Percentiles rank a stretch among this genome's conserved stretches.
phyloP scores from a whole-genome alignment of 371 early-diverging fungal genomes.

The Mortierella sp. region DNA sequence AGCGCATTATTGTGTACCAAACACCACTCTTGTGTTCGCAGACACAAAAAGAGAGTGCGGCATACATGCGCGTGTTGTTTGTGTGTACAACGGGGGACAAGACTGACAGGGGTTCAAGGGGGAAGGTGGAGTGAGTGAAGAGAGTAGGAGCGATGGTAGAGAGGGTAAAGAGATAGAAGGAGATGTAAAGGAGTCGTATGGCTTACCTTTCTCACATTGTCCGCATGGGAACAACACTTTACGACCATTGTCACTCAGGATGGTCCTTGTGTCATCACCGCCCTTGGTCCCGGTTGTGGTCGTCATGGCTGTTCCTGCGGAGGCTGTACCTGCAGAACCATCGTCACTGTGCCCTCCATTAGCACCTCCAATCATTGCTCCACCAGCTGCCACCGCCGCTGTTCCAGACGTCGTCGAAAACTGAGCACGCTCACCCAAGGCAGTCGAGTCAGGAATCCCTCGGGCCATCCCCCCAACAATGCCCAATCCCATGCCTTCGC shows the following conservation, averaged over 20 bases:
- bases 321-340: too few species aligned
- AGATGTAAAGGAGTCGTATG: not conserved
- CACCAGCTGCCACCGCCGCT: too few species aligned
- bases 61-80: too few species aligned
- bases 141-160: too few species aligned
- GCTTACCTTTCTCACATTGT: slow-evolving; percentile 29
- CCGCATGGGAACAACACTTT: slow-evolving; percentile 43
- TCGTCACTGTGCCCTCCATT: not conserved
- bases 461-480: slow-evolving; percentile 34
- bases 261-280: not conserved
- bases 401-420: too few species aligned
- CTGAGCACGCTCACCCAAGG: too few species aligned
- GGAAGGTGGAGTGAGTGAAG: too few species aligned
- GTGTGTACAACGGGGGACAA: too few species aligned
- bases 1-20: too few species aligned
- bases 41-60: too few species aligned
- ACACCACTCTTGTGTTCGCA: too few species aligned
- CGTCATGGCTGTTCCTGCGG: not conserved
- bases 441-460: slow-evolving; percentile 2
- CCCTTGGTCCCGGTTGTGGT: not conserved
- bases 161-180: not conserved
- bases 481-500: slow-evolving; percentile 16
- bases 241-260: slow-evolving; percentile 46
- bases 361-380: not conserved
- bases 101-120: too few species aligned